These are phyloP conservation scores for Rhynchospora tenuis DNA, from an alignment of 176 grass and related monocot species.

Conservation along the genomic window DNA sequence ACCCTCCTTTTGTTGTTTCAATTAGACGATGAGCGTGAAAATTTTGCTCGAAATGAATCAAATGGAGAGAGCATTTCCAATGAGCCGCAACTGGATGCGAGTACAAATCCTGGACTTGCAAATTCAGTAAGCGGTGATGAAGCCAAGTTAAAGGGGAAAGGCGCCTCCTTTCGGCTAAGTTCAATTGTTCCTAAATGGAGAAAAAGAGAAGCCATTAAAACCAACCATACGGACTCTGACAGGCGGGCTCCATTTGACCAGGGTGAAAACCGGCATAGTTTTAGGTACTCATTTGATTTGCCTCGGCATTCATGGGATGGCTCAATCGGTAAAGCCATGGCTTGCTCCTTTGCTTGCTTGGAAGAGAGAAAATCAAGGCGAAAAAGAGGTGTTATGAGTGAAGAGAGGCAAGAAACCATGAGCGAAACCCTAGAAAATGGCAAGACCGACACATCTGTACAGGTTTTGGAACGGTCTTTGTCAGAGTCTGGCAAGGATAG, in stretches of 20 bases:
- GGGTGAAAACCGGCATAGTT: constrained; percentile 35
- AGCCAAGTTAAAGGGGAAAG: constrained; percentile 29
- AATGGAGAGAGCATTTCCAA: constrained; percentile 4
- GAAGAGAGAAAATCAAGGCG: constrained; percentile 46
- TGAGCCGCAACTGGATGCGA: neutral
- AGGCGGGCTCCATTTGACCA: constrained; percentile 36
- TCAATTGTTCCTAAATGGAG: constrained; percentile 40
- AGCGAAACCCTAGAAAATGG: neutral
- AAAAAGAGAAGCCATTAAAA: constrained; percentile 27
- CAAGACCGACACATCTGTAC: constrained; percentile 19
- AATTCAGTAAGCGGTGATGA: constrained; percentile 18
- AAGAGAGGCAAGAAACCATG: constrained; percentile 26
- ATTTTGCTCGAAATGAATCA: neutral
- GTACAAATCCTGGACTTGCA: neutral
- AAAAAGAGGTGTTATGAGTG: constrained; percentile 8
- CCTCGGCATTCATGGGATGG: constrained; percentile 94
- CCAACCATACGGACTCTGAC: constrained; percentile 11
- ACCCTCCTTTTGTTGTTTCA: constrained; percentile 89
- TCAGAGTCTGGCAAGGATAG: constrained; percentile 63
- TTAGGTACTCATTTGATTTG: constrained; percentile 36
- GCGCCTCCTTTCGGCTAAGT: constrained; percentile 48
- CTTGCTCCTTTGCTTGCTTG: constrained; percentile 75
- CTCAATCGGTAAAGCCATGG: constrained; percentile 52
- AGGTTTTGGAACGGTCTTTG: constrained; percentile 61
- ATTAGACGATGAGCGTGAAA: constrained; percentile 51